These are phyloP conservation scores for Betula pendula DNA, from an alignment of 306 rosid species.

Conservation along the genomic window DNA sequence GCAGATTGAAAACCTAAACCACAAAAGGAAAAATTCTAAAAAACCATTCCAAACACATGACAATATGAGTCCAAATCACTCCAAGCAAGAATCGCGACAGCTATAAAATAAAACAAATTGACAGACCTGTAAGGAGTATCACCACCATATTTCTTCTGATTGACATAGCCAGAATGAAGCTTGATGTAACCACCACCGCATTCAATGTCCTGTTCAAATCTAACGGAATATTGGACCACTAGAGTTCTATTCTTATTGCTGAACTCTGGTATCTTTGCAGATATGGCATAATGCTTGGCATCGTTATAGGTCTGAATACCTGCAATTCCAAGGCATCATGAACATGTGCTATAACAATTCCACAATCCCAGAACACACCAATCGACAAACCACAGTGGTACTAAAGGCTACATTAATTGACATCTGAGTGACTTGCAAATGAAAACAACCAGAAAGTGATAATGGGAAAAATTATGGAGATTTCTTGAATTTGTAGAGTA, in stretches of 20 bases:
- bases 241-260: constrained; percentile 72
- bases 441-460: background rate
- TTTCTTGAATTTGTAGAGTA: background rate
- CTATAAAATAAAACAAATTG: constrained; percentile 1
- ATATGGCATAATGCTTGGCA: constrained; percentile 87
- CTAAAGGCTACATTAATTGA: background rate
- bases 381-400: background rate
- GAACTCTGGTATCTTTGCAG: constrained; percentile 84
- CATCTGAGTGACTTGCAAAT: background rate
- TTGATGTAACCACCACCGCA: constrained; percentile 96
- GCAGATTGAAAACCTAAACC: background rate
- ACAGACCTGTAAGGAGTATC: constrained; percentile 92
- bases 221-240: constrained; percentile 85
- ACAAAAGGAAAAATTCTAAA: background rate
- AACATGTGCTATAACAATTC: constrained; percentile 8
- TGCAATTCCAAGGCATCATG: constrained; percentile 35
- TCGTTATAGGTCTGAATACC: constrained; percentile 88
- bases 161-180: constrained; percentile 92
- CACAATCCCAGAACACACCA: background rate
- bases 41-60: background rate
- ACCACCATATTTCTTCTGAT: constrained; percentile 92
- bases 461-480: background rate
- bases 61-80: background rate
- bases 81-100: constrained; percentile 9
- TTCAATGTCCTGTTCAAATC: constrained; percentile 93